Evolutionary conservation across 2,329 filamentous ascomycete genomes (phyloP), one percentile per base, ranked within the genome.

Genomic region (Fusarium sp.): DNA sequence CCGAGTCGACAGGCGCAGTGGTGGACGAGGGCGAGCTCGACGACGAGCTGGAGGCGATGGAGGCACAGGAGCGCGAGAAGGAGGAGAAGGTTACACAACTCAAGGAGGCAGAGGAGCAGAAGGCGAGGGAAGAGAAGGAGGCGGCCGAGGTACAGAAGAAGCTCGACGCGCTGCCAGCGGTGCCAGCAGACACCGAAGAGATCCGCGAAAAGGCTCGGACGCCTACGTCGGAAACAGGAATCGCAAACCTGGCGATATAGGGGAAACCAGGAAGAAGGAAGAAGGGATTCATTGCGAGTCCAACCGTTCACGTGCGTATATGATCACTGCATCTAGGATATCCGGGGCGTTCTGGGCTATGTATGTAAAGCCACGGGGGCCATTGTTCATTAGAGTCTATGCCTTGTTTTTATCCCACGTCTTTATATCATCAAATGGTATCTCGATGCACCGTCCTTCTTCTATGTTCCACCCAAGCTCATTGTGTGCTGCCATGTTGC

Each of bases 11-110:
- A 14, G 84, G 83, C 16, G 79, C 77, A 44, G 81, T 81, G 1
- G 86, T 97, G 35, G 94, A 98, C 80, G 95, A 98, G 79, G 87
- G 79, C 22, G 95, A 97, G 80, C 90, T 98, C 64, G 95, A 98
- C 75, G 93, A 96, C 69, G 96, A 98, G 84, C 87, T 98, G 55
- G 92, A 93, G 74, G 91, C 87, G 5, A 85, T 99, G 84, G 91
- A 95, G 82, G 85, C 80, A 36, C 86, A 90, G 73, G 88, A 90
- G 75, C 83, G 79, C 72, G 85, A 85, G 78, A 88, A 89, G 78
- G 87, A 90, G 66, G 84, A 86, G 67, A 83, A 84, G 67, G 82
- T 81, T 40, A 86, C 89, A 72, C 87, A 84, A 29, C 81, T 80
- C 46, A 82, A 80, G 69, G 83, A 85, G 72, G 84, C 84, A 49